Evolutionary conservation across 169 alveolate genomes (phyloP).

Genomic region (Cryptosporidium baileyi): DNA sequence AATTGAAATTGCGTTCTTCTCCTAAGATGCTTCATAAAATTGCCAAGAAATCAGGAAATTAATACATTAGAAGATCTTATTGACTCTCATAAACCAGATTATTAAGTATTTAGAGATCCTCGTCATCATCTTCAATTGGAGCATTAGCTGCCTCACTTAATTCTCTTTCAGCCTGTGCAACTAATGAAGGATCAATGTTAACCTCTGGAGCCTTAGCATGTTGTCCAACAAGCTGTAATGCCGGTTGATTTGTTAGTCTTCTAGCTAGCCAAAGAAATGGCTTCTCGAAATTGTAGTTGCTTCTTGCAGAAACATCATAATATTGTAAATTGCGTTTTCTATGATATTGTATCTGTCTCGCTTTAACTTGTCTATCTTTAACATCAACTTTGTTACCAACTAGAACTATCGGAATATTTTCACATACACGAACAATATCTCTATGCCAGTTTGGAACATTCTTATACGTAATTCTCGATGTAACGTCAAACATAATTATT

Average conservation of each 20-base stretch:
- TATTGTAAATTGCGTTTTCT: conserved; percentile 97
- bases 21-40: no score
- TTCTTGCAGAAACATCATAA: conserved; percentile 97
- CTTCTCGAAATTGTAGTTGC: conserved; percentile 97
- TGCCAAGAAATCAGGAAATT: no score
- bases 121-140: conserved; percentile 91
- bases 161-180: conserved; percentile 87
- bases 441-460: conserved; percentile 99
- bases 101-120: conserved; percentile 61
- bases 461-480: conserved; percentile 98
- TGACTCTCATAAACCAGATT: no score
- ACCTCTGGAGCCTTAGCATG: conserved; percentile 92
- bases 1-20: no score
- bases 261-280: conserved; percentile 98
- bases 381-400: conserved; percentile 99
- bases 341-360: conserved; percentile 97
- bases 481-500: conserved; percentile 99
- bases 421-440: conserved; percentile 99
- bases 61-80: no score
- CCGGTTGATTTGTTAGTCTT: conserved; percentile 88
- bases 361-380: conserved; percentile 99
- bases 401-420: conserved; percentile 97
- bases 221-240: conserved; percentile 85
- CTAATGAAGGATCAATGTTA: conserved; percentile 85
- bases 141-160: conserved; percentile 89